A percentile compares a stretch with the other conserved stretches of the same genome.
phyloP scores from a whole-genome alignment of 306 rosid genomes.

The Inga leiocalycina region DNA sequence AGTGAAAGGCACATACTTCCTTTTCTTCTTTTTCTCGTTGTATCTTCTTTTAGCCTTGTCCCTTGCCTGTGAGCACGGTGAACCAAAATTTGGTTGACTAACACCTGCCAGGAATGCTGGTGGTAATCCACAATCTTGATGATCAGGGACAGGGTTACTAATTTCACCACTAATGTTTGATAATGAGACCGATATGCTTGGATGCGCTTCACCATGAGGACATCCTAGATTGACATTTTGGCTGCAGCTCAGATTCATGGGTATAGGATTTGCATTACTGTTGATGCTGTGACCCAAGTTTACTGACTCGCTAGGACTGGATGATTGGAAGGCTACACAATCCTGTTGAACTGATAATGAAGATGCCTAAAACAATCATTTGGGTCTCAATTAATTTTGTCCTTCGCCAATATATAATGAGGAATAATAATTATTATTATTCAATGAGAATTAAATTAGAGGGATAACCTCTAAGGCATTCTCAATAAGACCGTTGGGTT shows the following conservation, averaged over 20 bases:
- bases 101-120: slow-evolving; percentile 60
- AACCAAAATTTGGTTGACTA: slow-evolving; percentile 55
- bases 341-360: slow-evolving; percentile 59
- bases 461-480: slow-evolving; percentile 62
- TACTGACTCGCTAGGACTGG: slow-evolving; percentile 47
- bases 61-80: slow-evolving; percentile 65
- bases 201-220: slow-evolving; percentile 61
- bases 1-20: slow-evolving; percentile 56
- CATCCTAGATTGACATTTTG: slow-evolving; percentile 60
- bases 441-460: not conserved
- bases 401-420: slow-evolving; percentile 11
- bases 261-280: slow-evolving; percentile 49
- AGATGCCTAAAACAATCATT: slow-evolving; percentile 57
- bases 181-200: slow-evolving; percentile 54
- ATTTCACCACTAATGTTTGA: slow-evolving; percentile 68
- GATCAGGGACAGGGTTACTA: slow-evolving; percentile 45
- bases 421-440: slow-evolving; percentile 22
- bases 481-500: slow-evolving; percentile 54
- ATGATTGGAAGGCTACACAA: slow-evolving; percentile 48
- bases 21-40: slow-evolving; percentile 74
- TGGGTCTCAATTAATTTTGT: slow-evolving; percentile 29
- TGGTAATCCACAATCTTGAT: slow-evolving; percentile 71
- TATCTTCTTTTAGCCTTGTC: slow-evolving; percentile 85
- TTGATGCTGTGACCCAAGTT: slow-evolving; percentile 44
- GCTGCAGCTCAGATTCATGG: slow-evolving; percentile 48